Percentiles rank a stretch among this genome's conserved stretches.
These are phyloP conservation scores for Butyriboletus loyo DNA, from an alignment of 768 basidiomycete genomes.

Conservation along the genomic window DNA sequence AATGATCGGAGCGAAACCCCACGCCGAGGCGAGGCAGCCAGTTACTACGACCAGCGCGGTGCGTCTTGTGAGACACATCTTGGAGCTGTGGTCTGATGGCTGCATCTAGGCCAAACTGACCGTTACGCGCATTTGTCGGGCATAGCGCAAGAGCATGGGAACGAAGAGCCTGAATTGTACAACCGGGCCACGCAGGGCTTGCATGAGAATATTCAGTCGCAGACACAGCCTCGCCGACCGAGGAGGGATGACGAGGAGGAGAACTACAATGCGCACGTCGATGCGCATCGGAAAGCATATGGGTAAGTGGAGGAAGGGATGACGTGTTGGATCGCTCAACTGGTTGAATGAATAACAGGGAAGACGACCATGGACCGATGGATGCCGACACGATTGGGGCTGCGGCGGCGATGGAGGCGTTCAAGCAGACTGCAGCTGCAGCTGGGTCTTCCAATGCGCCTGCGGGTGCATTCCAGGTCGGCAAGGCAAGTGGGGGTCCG, in stretches of 20 bases:
- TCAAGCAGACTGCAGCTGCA: conserved; percentile 24
- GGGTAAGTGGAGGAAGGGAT: conserved; percentile 19
- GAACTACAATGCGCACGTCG: conserved; percentile 17
- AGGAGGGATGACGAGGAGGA: conserved; percentile 3
- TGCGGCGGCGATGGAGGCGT: conserved; percentile 31
- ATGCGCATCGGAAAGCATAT: conserved; percentile 32
- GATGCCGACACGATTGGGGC: conserved; percentile 23
- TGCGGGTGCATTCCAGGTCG: conserved; percentile 15
- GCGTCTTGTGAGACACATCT: conserved; percentile 1
- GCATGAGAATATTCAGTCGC: conserved; percentile 19
- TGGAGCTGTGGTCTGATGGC: conserved; percentile 1
- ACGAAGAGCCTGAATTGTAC: conserved; percentile 19
- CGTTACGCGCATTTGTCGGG: conserved; percentile 16
- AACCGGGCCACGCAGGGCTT: conserved; percentile 23
- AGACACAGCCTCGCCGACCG: conserved; percentile 4
- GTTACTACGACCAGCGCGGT: conserved; percentile 16
- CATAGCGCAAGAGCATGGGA: conserved; percentile 16
- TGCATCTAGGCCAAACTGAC: conserved; percentile 15
- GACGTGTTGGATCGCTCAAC: neutral
- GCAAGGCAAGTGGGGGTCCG: neutral
- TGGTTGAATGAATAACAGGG: conserved; percentile 4
- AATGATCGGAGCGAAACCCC: conserved; percentile 1
- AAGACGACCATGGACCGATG: conserved; percentile 26
- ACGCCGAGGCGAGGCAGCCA: conserved; percentile 15
- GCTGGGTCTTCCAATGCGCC: conserved; percentile 8